Evolutionary conservation across 2,329 filamentous ascomycete species (phyloP).

Genomic region (Biscogniauxia mediterranea): DNA sequence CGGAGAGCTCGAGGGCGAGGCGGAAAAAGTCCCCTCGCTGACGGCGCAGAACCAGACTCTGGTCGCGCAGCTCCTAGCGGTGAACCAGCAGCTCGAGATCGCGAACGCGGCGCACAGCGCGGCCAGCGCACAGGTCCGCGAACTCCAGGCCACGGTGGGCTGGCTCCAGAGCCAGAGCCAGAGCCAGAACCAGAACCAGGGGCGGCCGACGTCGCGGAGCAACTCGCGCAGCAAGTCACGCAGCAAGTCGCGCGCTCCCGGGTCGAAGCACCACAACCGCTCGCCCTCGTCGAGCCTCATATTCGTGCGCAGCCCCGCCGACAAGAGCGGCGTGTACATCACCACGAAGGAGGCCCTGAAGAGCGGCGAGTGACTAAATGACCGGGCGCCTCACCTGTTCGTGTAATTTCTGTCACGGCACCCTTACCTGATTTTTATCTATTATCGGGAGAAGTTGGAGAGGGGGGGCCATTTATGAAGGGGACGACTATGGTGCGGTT

Average conservation of each 20-base stretch:
- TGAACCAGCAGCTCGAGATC: constrained; percentile 14
- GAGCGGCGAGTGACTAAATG: constrained; percentile 14
- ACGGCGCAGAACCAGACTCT: constrained; percentile 24
- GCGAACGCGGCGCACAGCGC: constrained; percentile 7
- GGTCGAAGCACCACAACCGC: constrained; percentile 25
- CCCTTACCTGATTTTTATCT: too few relatives aligned
- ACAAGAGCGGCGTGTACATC: constrained; percentile 25
- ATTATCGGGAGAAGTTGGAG: too few relatives aligned
- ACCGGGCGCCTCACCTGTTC: neutral
- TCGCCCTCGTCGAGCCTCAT: constrained; percentile 26
- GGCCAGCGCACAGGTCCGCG: constrained; percentile 15
- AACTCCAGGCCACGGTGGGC: constrained; percentile 16
- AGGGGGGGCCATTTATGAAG: neutral
- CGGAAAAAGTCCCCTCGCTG: constrained; percentile 23
- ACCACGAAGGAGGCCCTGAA: constrained; percentile 30
- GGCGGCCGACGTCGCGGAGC: constrained; percentile 24
- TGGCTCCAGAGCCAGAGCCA: constrained; percentile 17
- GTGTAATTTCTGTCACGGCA: neutral
- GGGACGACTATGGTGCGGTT: neutral
- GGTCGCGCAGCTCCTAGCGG: constrained; percentile 8
- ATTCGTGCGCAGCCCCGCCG: constrained; percentile 27
- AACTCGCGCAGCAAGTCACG: constrained; percentile 28
- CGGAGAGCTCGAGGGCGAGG: constrained; percentile 21
- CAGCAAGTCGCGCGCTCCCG: constrained; percentile 12
- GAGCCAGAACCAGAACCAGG: constrained; percentile 3